Evolutionary conservation across 768 basidiomycete species (phyloP).

Genomic region (Mycena rosella): DNA sequence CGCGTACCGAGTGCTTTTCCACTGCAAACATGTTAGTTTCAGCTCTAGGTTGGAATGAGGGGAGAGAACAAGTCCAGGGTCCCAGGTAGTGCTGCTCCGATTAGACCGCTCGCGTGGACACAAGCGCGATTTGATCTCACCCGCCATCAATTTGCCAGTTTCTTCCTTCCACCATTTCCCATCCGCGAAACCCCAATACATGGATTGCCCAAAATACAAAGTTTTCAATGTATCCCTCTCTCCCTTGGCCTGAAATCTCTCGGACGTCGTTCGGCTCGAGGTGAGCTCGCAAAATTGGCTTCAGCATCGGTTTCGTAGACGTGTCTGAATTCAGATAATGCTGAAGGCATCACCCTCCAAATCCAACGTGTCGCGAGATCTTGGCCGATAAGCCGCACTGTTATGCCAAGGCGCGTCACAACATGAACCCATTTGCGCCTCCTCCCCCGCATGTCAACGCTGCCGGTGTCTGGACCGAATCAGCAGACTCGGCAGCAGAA

Average conservation of each 20-base stretch:
- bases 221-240: conserved; percentile 3
- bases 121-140: too few species aligned
- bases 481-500: conserved; percentile 27
- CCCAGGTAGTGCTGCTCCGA: too few species aligned
- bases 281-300: neutral
- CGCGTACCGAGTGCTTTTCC: too few species aligned
- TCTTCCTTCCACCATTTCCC: too few species aligned
- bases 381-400: conserved; percentile 15
- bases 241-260: neutral
- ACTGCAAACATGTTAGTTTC: too few species aligned
- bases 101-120: too few species aligned
- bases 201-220: neutral
- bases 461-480: conserved; percentile 28
- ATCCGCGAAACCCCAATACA: too few species aligned
- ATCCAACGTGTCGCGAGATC: conserved; percentile 8
- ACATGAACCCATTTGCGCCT: conserved; percentile 25
- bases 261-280: conserved; percentile 13
- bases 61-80: too few species aligned
- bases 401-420: conserved; percentile 14
- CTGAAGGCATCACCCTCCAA: conserved; percentile 13
- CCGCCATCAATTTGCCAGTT: too few species aligned
- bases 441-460: conserved; percentile 28
- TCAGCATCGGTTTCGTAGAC: neutral
- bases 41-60: too few species aligned
- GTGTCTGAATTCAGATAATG: conserved; percentile 14